These are phyloP conservation scores for Endogone sp. DNA, from an alignment of 192 early-diverging fungal species.

Conservation along the genomic window DNA sequence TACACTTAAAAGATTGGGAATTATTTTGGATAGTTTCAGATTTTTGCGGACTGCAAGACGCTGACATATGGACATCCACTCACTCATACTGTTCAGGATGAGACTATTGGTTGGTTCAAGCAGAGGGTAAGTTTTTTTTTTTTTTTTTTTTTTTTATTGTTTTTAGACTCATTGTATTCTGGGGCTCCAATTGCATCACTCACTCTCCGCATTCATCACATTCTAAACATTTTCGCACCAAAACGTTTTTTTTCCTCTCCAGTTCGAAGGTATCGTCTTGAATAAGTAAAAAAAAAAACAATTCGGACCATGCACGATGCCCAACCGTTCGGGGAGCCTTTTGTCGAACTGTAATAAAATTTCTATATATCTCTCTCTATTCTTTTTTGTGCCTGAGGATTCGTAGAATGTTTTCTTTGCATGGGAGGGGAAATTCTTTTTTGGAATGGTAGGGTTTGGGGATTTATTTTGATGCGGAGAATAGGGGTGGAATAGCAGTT, in stretches of 20 bases:
- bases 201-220: not conserved
- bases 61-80: not conserved
- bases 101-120: conserved; percentile 99
- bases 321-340: no score
- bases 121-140: conserved; percentile 63
- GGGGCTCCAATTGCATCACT: not conserved
- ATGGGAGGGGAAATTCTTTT: no score
- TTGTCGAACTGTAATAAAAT: no score
- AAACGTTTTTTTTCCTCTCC: conserved; percentile 15
- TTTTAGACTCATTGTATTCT: no score
- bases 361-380: no score
- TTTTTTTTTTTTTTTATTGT: conserved; percentile 19
- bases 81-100: conserved; percentile 53
- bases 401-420: no score
- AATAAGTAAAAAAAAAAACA: conserved; percentile 88
- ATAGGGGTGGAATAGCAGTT: no score
- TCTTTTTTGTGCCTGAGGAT: no score
- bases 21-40: not conserved
- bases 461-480: no score
- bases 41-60: not conserved
- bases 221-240: not conserved
- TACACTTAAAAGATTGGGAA: not conserved
- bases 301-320: no score
- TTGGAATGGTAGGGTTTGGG: no score
- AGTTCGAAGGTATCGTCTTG: conserved; percentile 85